Conservation (phyloP, 768 basidiomycete genomes). For the Dendrothele bispora region DNA sequence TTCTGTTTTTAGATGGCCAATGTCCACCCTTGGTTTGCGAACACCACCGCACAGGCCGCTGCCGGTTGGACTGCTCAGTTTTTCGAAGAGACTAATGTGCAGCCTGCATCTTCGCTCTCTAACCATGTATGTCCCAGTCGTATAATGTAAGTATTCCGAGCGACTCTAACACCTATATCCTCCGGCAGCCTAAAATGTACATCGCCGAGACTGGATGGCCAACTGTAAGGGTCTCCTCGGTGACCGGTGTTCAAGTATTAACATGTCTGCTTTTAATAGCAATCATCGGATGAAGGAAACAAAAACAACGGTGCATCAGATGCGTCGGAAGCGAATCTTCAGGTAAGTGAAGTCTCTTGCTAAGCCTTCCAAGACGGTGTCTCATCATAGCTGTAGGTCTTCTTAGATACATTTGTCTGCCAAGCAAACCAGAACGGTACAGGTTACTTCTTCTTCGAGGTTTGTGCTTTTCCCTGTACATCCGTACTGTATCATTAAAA, state of each 20-base stretch:
- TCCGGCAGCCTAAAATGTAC: slow-evolving; percentile 60
- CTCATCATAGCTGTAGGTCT: slow-evolving; percentile 45
- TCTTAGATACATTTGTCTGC: slow-evolving; percentile 87
- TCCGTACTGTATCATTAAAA: not conserved
- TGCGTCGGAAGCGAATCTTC: slow-evolving; percentile 62
- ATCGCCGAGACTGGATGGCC: slow-evolving; percentile 97
- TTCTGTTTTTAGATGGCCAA: slow-evolving; percentile 66
- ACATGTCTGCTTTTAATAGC: slow-evolving; percentile 29
- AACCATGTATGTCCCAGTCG: slow-evolving; percentile 42
- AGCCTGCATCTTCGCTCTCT: slow-evolving; percentile 48
- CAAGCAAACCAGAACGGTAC: slow-evolving; percentile 80
- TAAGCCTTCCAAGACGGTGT: slow-evolving; percentile 2
- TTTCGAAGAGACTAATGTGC: slow-evolving; percentile 69
- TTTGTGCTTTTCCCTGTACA: slow-evolving; percentile 24
- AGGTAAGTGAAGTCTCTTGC: slow-evolving; percentile 34
- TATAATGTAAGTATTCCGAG: not conserved
- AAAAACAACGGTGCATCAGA: slow-evolving; percentile 66
- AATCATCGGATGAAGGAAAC: slow-evolving; percentile 57
- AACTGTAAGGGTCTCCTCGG: slow-evolving; percentile 43
- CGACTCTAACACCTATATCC: not conserved
- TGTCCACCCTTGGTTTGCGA: slow-evolving; percentile 95
- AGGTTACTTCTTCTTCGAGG: slow-evolving; percentile 88
- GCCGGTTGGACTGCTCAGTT: slow-evolving; percentile 83
- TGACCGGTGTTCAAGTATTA: not conserved
- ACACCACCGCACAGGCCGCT: slow-evolving; percentile 60